A percentile compares a stretch with the other conserved stretches of the same genome.
phyloP scores from a whole-genome alignment of 768 basidiomycete genomes.

The Tylopilus felleus region DNA sequence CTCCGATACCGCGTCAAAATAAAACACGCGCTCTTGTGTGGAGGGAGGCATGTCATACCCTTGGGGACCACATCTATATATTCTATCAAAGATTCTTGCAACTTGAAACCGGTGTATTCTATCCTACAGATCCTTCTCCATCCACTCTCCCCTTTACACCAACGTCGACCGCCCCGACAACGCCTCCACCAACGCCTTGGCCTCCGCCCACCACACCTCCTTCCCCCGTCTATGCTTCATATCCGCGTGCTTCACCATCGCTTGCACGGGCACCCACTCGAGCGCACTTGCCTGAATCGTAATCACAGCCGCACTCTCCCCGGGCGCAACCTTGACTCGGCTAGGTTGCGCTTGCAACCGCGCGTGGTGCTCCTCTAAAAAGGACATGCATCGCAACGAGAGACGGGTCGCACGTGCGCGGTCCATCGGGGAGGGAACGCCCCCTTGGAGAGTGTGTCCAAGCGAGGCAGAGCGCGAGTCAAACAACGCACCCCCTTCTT shows the following conservation, averaged over 20 bases:
- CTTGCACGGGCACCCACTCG: constrained; percentile 78
- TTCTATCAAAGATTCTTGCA: no score
- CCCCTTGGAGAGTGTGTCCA: constrained; percentile 96
- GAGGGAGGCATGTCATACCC: no score
- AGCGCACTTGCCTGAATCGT: constrained; percentile 83
- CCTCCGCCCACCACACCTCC: constrained; percentile 70
- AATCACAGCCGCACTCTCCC: constrained; percentile 81
- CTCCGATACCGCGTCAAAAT: constrained; percentile 28
- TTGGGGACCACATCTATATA: no score
- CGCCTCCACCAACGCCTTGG: constrained; percentile 69
- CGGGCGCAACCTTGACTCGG: constrained; percentile 52
- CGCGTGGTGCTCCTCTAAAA: constrained; percentile 81
- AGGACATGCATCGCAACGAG: constrained; percentile 89
- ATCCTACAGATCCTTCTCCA: no score
- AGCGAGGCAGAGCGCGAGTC: constrained; percentile 95
- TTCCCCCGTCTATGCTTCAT: constrained; percentile 86
- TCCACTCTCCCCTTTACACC: constrained; percentile 24
- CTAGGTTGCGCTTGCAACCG: constrained; percentile 47
- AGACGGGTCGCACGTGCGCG: constrained; percentile 88
- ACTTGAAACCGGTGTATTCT: no score
- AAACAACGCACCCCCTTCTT: constrained; percentile 89
- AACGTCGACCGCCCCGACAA: constrained; percentile 66
- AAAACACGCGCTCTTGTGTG: no score
- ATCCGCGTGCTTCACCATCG: constrained; percentile 85
- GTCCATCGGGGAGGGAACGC: constrained; percentile 92